phyloP scores from a whole-genome alignment of 176 grass and related monocot species.

The Chloris gayana region DNA sequence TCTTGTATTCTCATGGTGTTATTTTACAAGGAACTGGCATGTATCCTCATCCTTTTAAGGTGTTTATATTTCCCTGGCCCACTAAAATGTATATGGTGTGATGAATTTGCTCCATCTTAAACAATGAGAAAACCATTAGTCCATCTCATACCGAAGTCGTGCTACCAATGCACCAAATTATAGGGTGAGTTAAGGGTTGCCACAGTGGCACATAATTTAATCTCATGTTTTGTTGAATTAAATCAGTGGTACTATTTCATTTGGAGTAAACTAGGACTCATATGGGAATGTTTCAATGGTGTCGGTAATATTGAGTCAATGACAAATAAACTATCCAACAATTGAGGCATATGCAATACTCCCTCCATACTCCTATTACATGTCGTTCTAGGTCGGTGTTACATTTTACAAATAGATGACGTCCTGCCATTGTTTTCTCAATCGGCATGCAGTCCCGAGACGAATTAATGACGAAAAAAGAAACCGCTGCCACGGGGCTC shows the following conservation, averaged over 20 bases:
- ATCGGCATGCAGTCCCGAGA: too few relatives aligned
- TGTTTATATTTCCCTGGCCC: background rate
- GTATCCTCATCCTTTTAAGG: background rate
- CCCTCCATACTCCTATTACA: too few relatives aligned
- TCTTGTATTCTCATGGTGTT: background rate
- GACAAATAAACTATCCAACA: background rate
- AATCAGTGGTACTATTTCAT: background rate
- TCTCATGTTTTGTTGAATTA: background rate
- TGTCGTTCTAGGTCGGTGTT: too few relatives aligned
- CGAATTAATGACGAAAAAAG: too few relatives aligned
- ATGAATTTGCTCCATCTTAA: too few relatives aligned
- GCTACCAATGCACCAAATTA: background rate
- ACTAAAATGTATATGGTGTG: background rate
- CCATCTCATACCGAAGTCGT: background rate
- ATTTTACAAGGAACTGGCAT: background rate
- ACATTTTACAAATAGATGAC: too few relatives aligned
- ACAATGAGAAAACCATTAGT: too few relatives aligned
- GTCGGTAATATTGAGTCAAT: background rate
- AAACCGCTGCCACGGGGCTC: too few relatives aligned
- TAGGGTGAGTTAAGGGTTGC: background rate
- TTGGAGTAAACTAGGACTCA: background rate
- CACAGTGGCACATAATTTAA: background rate
- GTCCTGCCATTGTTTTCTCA: too few relatives aligned
- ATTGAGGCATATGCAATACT: background rate
- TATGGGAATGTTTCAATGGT: background rate